Evolutionary conservation across 108 stramenopile genomes (phyloP).

Genomic region (Poteriospumella lacustris): DNA sequence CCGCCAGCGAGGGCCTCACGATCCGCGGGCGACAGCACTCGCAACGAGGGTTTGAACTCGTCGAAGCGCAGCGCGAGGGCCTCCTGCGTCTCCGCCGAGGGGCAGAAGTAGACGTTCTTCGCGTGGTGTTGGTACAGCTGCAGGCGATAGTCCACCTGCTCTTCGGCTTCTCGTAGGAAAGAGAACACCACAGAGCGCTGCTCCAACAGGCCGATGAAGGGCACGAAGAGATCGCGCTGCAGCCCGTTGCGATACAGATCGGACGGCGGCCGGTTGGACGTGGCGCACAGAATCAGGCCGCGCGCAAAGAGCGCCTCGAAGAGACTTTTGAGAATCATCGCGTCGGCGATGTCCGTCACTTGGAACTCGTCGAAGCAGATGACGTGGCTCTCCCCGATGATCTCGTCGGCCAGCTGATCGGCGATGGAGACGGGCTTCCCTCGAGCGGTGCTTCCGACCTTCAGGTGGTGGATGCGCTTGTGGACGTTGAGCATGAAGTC

Average conservation of each 20-base stretch:
- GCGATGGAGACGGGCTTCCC: neutral
- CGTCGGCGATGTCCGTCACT: constrained; percentile 81
- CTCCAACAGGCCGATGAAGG: constrained; percentile 64
- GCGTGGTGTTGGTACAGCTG: neutral
- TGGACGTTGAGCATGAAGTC: constrained; percentile 57
- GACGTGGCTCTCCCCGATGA: constrained; percentile 41
- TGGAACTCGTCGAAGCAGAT: constrained; percentile 99
- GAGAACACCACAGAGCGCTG: neutral
- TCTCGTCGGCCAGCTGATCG: neutral
- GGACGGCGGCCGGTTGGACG: constrained; percentile 82
- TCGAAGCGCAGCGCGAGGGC: too few species aligned
- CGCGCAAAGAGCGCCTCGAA: constrained; percentile 35
- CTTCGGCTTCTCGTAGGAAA: constrained; percentile 44
- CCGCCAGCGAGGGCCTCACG: too few species aligned
- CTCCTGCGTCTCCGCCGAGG: too few species aligned
- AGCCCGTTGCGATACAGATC: constrained; percentile 90
- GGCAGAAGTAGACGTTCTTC: neutral
- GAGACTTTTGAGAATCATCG: constrained; percentile 44
- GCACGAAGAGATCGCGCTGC: constrained; percentile 86
- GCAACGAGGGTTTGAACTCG: too few species aligned
- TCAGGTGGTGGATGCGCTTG: constrained; percentile 37
- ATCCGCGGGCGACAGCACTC: too few species aligned
- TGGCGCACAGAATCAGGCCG: constrained; percentile 67
- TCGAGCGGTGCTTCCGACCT: neutral
- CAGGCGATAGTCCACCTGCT: constrained; percentile 13